These are phyloP conservation scores for Collybia mongolica DNA, from an alignment of 768 basidiomycete species.

Conservation along the genomic window DNA sequence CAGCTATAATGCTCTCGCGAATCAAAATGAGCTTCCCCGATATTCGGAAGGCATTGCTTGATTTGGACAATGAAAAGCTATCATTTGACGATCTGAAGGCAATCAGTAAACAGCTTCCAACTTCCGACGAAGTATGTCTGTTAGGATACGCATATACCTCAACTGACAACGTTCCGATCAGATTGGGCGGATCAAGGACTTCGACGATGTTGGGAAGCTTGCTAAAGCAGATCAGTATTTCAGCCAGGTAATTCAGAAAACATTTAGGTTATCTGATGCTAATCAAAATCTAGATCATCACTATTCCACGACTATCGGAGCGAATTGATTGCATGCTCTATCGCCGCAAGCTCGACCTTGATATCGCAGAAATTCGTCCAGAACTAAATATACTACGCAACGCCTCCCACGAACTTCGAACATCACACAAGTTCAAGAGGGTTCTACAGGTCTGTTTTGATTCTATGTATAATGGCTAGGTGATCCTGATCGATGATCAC, in stretches of 20 bases:
- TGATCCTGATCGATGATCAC: background rate
- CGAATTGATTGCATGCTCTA: conserved; percentile 84
- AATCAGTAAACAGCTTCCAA: conserved; percentile 75
- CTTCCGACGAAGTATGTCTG: conserved; percentile 68
- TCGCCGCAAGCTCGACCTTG: conserved; percentile 76
- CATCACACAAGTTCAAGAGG: conserved; percentile 63
- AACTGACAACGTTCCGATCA: conserved; percentile 21
- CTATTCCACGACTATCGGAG: conserved; percentile 70
- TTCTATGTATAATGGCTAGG: background rate
- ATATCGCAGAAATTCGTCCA: conserved; percentile 80
- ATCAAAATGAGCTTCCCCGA: conserved; percentile 64
- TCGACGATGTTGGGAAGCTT: conserved; percentile 70
- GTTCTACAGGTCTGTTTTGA: conserved; percentile 57
- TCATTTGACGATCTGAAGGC: conserved; percentile 75
- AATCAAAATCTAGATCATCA: conserved; percentile 56
- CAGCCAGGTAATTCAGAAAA: conserved; percentile 49
- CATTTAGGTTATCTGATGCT: background rate
- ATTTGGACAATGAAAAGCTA: conserved; percentile 66
- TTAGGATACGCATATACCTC: background rate
- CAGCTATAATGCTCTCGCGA: conserved; percentile 83
- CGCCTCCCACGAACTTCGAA: conserved; percentile 68
- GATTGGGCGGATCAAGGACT: conserved; percentile 65
- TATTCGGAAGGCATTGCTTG: conserved; percentile 71
- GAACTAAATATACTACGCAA: conserved; percentile 73
- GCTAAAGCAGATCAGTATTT: conserved; percentile 87